phyloP scores from a whole-genome alignment of 441 rosid species.

The Adansonia grandidieri region DNA sequence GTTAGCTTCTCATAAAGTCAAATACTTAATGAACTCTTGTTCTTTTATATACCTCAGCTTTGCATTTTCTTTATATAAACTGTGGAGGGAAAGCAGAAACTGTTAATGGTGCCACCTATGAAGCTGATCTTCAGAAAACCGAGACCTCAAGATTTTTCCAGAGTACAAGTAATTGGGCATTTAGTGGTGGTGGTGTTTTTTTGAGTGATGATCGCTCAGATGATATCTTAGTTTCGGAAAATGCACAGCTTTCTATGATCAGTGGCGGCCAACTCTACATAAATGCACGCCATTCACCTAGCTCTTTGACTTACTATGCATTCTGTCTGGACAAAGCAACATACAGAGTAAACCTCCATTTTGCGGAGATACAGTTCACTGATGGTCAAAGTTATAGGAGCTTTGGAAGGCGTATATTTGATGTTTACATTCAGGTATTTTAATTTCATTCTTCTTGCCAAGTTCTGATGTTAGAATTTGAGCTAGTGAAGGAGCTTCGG shows the following conservation, averaged over 20 bases:
- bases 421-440: slow-evolving; percentile 60
- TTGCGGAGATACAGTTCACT: slow-evolving; percentile 54
- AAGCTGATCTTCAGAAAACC: slow-evolving; percentile 40
- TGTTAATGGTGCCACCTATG: slow-evolving; percentile 32
- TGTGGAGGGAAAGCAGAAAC: slow-evolving; percentile 44
- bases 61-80: slow-evolving; percentile 38
- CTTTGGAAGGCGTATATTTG: slow-evolving; percentile 51
- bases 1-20: background rate
- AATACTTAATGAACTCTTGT: too few species aligned
- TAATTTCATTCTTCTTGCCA: background rate
- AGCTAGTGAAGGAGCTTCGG: background rate
- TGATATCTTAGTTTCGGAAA: slow-evolving; percentile 11
- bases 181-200: slow-evolving; percentile 59
- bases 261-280: slow-evolving; percentile 30
- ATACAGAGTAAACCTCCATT: slow-evolving; percentile 53
- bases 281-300: slow-evolving; percentile 48
- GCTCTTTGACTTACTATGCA: slow-evolving; percentile 51
- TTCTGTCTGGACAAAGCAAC: slow-evolving; percentile 48
- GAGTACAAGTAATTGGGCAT: slow-evolving; percentile 45
- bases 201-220: slow-evolving; percentile 34
- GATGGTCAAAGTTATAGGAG: slow-evolving; percentile 37
- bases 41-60: background rate
- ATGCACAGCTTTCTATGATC: slow-evolving; percentile 17
- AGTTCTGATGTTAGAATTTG: background rate
- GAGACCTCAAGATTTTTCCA: slow-evolving; percentile 21